Evolutionary conservation across 164 flowering plant species (phyloP), one percentile per base, ranked within the genome.

Genomic region (Vitis riparia): DNA sequence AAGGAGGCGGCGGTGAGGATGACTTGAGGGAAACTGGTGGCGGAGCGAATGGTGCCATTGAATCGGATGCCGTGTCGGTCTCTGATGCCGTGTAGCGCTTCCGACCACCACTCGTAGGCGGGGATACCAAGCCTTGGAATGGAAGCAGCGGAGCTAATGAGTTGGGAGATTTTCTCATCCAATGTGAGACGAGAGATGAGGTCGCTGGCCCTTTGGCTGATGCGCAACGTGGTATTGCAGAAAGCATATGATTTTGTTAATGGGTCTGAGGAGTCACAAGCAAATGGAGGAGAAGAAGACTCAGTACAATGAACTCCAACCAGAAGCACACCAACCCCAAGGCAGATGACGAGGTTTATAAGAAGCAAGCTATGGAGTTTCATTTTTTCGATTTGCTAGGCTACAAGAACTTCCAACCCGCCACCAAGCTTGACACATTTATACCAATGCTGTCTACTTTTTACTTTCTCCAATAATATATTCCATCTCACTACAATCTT

Each of bases 1-100:
- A 93, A 93, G 3, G 95, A 81, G 57, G 98, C 87, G 17, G 92
- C 91, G n/a, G 94, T 82, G 71, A 88, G 90, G 51, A 93, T 90
- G 78, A 93, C 95, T 77, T 89, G 97, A 73, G 97, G 97, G 79
- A 93, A 93, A 79, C 92, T 89, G 6, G 96, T 91, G 59, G 96
- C 97, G 32, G 82, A 73, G 1, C 27, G 62, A 48, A 93, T 83
- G n/a, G 79, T 65, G 0, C 93, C 92, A 16, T 77, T 71, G 74
- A 91, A 80, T 2, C 48, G 61, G 51, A 88, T 79, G 5, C 97
- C 93, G 15, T 1, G 67, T 12, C 90, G 88, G 1, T 27, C 76
- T 27, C 49, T 27, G 63, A 92, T 88, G 23, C 93, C 94, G 77
- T 90, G 93, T n/a, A 89, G 64, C 0, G 95, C 80, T 71, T 90